phyloP scores from a whole-genome alignment of 106 monocot genomes.

The Chionographis japonica region DNA sequence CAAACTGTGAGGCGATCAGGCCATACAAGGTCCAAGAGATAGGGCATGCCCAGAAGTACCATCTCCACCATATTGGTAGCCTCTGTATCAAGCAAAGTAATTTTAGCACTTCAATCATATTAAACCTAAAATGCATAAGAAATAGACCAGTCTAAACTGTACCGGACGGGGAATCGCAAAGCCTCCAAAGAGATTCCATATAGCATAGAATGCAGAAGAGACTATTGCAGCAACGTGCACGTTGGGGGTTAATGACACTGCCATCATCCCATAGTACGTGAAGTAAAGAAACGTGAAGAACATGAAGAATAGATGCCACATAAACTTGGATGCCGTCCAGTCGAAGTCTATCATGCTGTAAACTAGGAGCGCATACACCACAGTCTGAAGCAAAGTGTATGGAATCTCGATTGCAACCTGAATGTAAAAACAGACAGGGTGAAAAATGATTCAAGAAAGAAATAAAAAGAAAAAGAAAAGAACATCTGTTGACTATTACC shows the following conservation, averaged over 20 bases:
- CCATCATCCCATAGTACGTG: constrained; percentile 53
- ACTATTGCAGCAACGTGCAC: constrained; percentile 27
- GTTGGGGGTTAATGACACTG: constrained; percentile 36
- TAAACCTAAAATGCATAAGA: too few relatives aligned
- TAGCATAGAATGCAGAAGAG: constrained; percentile 20
- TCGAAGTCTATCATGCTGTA: constrained; percentile 42
- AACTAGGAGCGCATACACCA: constrained; percentile 24
- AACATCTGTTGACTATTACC: too few relatives aligned
- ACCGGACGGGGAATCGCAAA: constrained; percentile 33
- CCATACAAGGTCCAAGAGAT: constrained; percentile 33
- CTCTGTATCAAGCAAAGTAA: constrained; percentile 2
- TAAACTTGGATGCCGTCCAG: constrained; percentile 48
- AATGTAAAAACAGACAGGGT: neutral
- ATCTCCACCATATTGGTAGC: constrained; percentile 43
- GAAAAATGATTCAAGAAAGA: too few relatives aligned
- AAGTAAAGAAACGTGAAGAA: constrained; percentile 44
- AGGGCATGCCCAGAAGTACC: constrained; percentile 37
- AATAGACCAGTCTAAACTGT: neutral
- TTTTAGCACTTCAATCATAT: too few relatives aligned
- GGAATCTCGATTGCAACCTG: constrained; percentile 35
- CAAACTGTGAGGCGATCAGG: constrained; percentile 30
- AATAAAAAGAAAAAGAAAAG: too few relatives aligned
- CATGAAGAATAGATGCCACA: constrained; percentile 45
- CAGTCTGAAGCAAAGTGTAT: constrained; percentile 16
- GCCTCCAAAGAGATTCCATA: constrained; percentile 44